Evolutionary conservation across 495 filamentous ascomycete genomes (phyloP).

Genomic region (Xylaria grammica): DNA sequence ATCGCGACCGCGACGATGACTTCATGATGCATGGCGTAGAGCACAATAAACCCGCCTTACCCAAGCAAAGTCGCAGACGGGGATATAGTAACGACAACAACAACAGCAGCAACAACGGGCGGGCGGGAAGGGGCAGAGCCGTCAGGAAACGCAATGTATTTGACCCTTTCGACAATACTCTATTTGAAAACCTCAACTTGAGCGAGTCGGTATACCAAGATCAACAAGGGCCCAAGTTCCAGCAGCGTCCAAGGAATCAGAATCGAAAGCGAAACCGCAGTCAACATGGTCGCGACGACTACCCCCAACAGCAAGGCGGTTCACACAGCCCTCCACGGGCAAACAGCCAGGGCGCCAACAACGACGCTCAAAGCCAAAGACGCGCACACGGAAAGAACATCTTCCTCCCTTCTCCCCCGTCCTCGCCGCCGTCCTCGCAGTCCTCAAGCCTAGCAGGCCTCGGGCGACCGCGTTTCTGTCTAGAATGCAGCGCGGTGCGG

Average conservation of each 20-base stretch:
- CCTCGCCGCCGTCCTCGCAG: not conserved
- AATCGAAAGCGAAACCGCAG: not conserved
- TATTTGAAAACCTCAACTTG: not conserved
- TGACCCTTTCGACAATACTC: constrained; percentile 1
- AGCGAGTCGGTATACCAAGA: not conserved
- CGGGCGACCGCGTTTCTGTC: constrained; percentile 29
- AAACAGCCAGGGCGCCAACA: not conserved
- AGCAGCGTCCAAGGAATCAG: not conserved
- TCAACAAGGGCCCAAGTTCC: not conserved
- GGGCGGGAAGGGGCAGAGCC: constrained; percentile 1
- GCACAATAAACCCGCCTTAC: not conserved
- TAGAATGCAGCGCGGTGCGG: constrained; percentile 33
- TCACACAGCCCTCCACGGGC: no score
- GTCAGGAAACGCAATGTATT: not conserved
- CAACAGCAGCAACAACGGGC: not conserved
- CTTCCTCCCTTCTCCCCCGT: no score
- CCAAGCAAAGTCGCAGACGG: constrained; percentile 1
- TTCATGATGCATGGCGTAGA: constrained; percentile 25
- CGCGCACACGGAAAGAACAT: no score
- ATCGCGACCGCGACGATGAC: constrained; percentile 29
- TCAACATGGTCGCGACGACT: no score
- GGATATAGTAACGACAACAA: not conserved
- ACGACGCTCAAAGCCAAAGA: not conserved
- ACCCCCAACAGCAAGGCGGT: no score
- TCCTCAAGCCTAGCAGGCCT: not conserved